Percentiles rank a stretch among this genome's conserved stretches.
These are phyloP conservation scores for Aspergillus proliferans DNA, from an alignment of 2,329 filamentous ascomycete species.

Conservation along the genomic window DNA sequence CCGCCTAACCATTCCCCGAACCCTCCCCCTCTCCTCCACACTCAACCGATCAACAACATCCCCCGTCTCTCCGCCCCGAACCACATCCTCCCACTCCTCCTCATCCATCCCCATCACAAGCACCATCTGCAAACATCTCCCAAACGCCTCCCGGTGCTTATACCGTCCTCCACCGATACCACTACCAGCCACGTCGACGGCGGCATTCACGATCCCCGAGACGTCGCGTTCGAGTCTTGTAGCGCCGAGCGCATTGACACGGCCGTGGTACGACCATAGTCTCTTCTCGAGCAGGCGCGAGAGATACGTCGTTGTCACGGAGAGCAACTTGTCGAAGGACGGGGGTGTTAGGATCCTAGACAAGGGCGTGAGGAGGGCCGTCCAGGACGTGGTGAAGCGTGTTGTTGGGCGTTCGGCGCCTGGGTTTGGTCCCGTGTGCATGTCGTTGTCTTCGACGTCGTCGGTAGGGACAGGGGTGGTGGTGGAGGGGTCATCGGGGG, in stretches of 20 bases:
- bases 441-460: slow-evolving; percentile 36
- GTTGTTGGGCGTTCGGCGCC: slow-evolving; percentile 51
- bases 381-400: slow-evolving; percentile 81
- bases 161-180: slow-evolving; percentile 52
- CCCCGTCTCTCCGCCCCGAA: slow-evolving; percentile 40
- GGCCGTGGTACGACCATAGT: slow-evolving; percentile 71
- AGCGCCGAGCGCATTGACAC: slow-evolving; percentile 74
- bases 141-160: slow-evolving; percentile 69
- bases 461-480: slow-evolving; percentile 37
- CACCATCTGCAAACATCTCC: slow-evolving; percentile 69
- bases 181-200: slow-evolving; percentile 33
- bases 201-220: slow-evolving; percentile 58
- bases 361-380: slow-evolving; percentile 75
- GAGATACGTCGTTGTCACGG: slow-evolving; percentile 67
- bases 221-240: slow-evolving; percentile 81
- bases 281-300: slow-evolving; percentile 78
- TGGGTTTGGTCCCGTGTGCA: slow-evolving; percentile 19
- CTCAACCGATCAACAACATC: slow-evolving; percentile 59
- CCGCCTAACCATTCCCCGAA: slow-evolving; percentile 59
- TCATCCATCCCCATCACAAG: slow-evolving; percentile 92
- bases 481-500: slow-evolving; percentile 45
- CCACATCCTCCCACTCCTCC: slow-evolving; percentile 83
- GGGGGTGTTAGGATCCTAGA: slow-evolving; percentile 73
- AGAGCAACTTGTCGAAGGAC: slow-evolving; percentile 70
- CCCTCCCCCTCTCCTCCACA: slow-evolving; percentile 66